A percentile compares a stretch with the other conserved stretches of the same genome.
Conservation (phyloP, 129 eudicot genomes). For the Silybum marianum region DNA sequence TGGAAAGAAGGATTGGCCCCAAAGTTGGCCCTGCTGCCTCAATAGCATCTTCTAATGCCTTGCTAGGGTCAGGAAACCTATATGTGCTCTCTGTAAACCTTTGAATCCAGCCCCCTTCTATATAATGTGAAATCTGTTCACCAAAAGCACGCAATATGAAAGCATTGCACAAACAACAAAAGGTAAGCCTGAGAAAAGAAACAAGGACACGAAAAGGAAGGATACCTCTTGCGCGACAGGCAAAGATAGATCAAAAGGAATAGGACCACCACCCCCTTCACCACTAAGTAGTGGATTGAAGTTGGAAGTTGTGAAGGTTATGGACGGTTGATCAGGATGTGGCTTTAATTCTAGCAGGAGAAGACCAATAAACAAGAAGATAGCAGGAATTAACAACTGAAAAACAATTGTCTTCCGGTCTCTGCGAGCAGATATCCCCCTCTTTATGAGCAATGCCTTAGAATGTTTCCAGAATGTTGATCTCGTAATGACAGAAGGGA, state of each 20-base stretch:
- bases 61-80: constrained; percentile 73
- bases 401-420: constrained; percentile 82
- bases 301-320: constrained; percentile 82
- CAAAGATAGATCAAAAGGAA: constrained; percentile 80
- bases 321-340: constrained; percentile 89
- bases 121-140: constrained; percentile 58
- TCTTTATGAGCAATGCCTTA: constrained; percentile 84
- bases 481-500: constrained; percentile 57
- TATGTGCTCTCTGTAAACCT: constrained; percentile 55
- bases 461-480: constrained; percentile 94
- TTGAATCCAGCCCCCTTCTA: constrained; percentile 95
- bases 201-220: neutral
- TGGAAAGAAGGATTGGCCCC: constrained; percentile 83
- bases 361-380: constrained; percentile 88
- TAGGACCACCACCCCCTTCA: constrained; percentile 98
- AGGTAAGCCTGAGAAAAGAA: neutral
- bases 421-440: constrained; percentile 81
- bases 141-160: constrained; percentile 20
- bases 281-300: constrained; percentile 91
- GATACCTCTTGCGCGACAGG: constrained; percentile 70
- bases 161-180: constrained; percentile 6
- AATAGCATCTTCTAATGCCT: constrained; percentile 77
- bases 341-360: constrained; percentile 76
- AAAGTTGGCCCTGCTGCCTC: constrained; percentile 90
- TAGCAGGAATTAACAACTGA: constrained; percentile 87